Percentiles rank a stretch among this genome's conserved stretches.
phyloP scores from a whole-genome alignment of 1,284 basidiomycete genomes.

The Hymenochaete sp. region DNA sequence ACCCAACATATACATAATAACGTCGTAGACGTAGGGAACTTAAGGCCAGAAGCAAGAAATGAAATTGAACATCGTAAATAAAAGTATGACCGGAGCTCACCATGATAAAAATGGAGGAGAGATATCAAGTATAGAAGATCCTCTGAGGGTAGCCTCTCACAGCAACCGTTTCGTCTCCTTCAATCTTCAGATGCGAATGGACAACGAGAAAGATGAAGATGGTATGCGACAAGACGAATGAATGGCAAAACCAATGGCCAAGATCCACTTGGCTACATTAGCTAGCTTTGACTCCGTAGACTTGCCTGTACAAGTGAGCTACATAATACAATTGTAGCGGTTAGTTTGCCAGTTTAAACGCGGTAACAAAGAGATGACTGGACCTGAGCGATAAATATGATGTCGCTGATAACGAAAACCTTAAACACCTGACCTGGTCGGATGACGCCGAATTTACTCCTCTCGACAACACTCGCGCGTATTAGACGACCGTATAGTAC shows the following conservation, averaged over 20 bases:
- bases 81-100: too few species aligned
- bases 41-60: too few species aligned
- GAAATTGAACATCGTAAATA: too few species aligned
- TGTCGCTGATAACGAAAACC: conserved; percentile 14
- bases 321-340: too few species aligned
- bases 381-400: conserved; percentile 12
- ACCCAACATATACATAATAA: too few species aligned
- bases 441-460: conserved; percentile 1
- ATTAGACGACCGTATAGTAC: conserved; percentile 14
- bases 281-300: too few species aligned
- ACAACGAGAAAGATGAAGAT: conserved; percentile 11
- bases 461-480: not conserved
- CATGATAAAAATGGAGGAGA: conserved; percentile 18
- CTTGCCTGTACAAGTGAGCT: too few species aligned
- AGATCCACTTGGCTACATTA: too few species aligned
- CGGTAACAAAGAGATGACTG: not conserved
- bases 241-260: conserved; percentile 13
- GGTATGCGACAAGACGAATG: conserved; percentile 14
- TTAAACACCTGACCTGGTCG: conserved; percentile 1
- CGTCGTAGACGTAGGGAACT: too few species aligned
- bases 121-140: conserved; percentile 12
- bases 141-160: not conserved
- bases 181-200: conserved; percentile 6
- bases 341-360: too few species aligned
- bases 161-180: not conserved